These are phyloP conservation scores for Tolypocladium ovalisporum DNA, from an alignment of 2,329 filamentous ascomycete species.

Conservation along the genomic window DNA sequence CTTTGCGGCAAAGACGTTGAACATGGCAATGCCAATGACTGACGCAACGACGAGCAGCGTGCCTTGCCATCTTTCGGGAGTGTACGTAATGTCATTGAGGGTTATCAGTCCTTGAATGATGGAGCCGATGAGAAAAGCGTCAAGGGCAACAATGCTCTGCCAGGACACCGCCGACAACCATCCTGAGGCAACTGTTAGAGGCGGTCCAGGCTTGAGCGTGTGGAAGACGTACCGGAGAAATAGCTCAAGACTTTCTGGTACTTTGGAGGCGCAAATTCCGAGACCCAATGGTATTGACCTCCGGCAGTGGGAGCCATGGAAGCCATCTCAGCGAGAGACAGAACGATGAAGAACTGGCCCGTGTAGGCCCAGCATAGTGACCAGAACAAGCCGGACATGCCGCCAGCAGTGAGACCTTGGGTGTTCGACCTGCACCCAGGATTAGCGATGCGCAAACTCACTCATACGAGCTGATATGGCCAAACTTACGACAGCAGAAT, in stretches of 20 bases:
- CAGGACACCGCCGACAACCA: conserved; percentile 32
- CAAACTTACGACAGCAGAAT: conserved; percentile 21
- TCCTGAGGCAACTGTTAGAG: conserved; percentile 13
- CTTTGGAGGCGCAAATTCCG: conserved; percentile 35
- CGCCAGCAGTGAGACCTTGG: conserved; percentile 7
- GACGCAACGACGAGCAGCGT: conserved; percentile 4
- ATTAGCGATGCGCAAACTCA: not conserved
- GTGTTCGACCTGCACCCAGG: conserved; percentile 23
- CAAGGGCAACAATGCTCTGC: conserved; percentile 29
- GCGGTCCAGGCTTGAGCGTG: not conserved
- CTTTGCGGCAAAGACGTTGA: conserved; percentile 5
- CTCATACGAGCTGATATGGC: conserved; percentile 12
- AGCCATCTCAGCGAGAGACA: conserved; percentile 38
- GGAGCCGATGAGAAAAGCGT: conserved; percentile 30
- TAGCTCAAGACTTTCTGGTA: conserved; percentile 45
- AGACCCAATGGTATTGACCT: conserved; percentile 50
- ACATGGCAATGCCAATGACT: conserved; percentile 4
- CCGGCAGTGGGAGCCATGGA: conserved; percentile 46
- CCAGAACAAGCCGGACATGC: conserved; percentile 9
- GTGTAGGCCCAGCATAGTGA: conserved; percentile 6
- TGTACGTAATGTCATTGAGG: conserved; percentile 12
- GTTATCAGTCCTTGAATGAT: conserved; percentile 33
- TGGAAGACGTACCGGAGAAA: conserved; percentile 2
- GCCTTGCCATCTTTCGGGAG: conserved; percentile 1
- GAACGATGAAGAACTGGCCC: conserved; percentile 21